Evolutionary conservation across 345 rosid species (phyloP).

Genomic region (Combretum micranthum): DNA sequence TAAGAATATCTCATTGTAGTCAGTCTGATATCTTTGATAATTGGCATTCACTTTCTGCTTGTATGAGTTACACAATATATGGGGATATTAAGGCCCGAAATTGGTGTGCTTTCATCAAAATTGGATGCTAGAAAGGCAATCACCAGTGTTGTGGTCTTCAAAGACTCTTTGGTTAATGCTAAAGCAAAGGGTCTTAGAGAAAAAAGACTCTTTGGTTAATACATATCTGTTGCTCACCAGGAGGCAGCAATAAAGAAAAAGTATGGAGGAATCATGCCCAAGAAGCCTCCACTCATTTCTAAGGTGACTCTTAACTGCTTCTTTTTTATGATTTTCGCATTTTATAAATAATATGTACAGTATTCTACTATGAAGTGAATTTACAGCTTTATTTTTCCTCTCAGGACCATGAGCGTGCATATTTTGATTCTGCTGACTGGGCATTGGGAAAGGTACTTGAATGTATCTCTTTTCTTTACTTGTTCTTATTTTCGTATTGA

Average conservation of each 20-base stretch:
- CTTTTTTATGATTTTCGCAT: neutral
- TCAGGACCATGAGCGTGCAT: constrained; percentile 96
- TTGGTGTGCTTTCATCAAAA: too few species aligned
- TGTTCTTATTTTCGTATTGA: constrained; percentile 3
- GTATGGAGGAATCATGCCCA: constrained; percentile 93
- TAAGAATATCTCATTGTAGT: too few species aligned
- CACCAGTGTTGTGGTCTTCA: too few species aligned
- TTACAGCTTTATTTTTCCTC: constrained; percentile 13
- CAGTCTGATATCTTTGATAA: too few species aligned
- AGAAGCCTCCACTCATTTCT: constrained; percentile 98
- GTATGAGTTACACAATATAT: too few species aligned
- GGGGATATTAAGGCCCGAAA: too few species aligned
- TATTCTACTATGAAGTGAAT: constrained; percentile 8
- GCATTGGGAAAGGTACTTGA: constrained; percentile 91
- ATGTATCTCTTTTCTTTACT: neutral
- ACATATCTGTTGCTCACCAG: constrained; percentile 23
- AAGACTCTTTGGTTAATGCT: too few species aligned
- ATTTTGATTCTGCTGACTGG: constrained; percentile 99
- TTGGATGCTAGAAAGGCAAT: too few species aligned
- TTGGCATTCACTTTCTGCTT: too few species aligned
- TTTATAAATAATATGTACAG: neutral
- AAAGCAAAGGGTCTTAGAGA: too few species aligned
- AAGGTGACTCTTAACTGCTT: constrained; percentile 40
- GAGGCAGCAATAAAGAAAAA: constrained; percentile 72
- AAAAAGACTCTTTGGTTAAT: constrained; percentile 3